Conservation (phyloP, 345 rosid species). For the Eucalyptus rudis region DNA sequence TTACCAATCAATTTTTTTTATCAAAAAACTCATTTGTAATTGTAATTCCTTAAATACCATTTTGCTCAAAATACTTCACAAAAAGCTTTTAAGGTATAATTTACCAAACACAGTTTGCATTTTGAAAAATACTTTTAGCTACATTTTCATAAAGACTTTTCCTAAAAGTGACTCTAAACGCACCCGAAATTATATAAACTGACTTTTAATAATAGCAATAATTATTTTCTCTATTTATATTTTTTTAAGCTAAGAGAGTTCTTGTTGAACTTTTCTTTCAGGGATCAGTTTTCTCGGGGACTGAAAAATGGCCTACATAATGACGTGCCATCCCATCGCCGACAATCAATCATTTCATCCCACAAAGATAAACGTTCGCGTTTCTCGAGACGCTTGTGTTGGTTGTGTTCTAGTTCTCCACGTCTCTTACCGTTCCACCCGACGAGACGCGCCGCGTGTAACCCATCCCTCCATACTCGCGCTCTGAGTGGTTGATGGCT, state of each 20-base stretch:
- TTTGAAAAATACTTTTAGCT: too few relatives aligned
- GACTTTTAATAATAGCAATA: not conserved
- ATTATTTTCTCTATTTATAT: not conserved
- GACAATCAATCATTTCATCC: not conserved
- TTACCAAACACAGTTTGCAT: too few relatives aligned
- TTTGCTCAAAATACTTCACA: too few relatives aligned
- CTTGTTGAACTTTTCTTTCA: not conserved
- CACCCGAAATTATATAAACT: not conserved
- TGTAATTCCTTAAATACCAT: too few relatives aligned
- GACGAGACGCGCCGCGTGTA: not conserved
- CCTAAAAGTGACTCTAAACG: accelerated
- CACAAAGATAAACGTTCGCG: not conserved
- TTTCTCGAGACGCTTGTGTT: not conserved
- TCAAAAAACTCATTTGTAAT: too few relatives aligned
- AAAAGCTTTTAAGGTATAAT: too few relatives aligned
- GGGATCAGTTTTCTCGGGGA: not conserved
- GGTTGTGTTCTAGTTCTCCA: not conserved
- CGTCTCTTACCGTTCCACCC: not conserved
- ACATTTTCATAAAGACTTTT: too few relatives aligned
- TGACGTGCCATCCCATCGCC: not conserved
- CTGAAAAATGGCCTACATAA: not conserved
- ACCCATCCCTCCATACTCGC: accelerated
- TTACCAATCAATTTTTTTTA: too few relatives aligned
- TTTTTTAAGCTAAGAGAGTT: not conserved
- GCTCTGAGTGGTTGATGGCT: not conserved